A percentile compares a stretch with the other conserved stretches of the same genome.
These are phyloP conservation scores for Amniculicola lignicola DNA, from an alignment of 495 filamentous ascomycete genomes.

Conservation along the genomic window DNA sequence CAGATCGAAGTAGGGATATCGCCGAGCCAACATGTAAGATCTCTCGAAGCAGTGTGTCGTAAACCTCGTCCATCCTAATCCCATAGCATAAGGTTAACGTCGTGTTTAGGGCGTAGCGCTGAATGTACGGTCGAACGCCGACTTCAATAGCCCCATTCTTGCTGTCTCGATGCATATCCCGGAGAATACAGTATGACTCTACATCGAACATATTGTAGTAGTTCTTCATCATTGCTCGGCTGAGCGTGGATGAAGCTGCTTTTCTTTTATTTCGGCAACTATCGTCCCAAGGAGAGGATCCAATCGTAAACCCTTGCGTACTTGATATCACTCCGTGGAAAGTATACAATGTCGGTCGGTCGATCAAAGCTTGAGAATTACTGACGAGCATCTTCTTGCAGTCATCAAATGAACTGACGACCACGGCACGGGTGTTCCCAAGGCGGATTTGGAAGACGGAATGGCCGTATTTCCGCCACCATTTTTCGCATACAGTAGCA, in stretches of 20 bases:
- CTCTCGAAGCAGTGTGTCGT: constrained; percentile 50
- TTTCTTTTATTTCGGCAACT: constrained; percentile 53
- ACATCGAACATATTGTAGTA: constrained; percentile 54
- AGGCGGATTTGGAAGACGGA: constrained; percentile 56
- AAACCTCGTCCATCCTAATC: constrained; percentile 53
- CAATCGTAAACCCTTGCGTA: constrained; percentile 70
- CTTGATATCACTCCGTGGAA: constrained; percentile 69
- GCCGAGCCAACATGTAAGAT: constrained; percentile 52
- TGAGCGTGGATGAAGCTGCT: constrained; percentile 49
- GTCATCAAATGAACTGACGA: constrained; percentile 54
- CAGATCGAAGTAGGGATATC: constrained; percentile 49
- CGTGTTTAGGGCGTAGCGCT: constrained; percentile 52
- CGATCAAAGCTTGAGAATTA: constrained; percentile 63
- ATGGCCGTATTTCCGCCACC: constrained; percentile 52
- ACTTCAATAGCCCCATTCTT: constrained; percentile 43
- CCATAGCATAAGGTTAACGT: constrained; percentile 54
- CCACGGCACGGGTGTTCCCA: constrained; percentile 48
- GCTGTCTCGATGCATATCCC: constrained; percentile 48
- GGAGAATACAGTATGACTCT: constrained; percentile 50
- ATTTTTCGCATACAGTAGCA: constrained; percentile 52
- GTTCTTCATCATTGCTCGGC: constrained; percentile 46
- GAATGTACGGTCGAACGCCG: constrained; percentile 46
- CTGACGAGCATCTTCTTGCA: constrained; percentile 63
- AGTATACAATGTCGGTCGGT: constrained; percentile 65
- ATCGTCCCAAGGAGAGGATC: constrained; percentile 63